Conservation (phyloP, 306 rosid species). For the Calophaca sinica region DNA sequence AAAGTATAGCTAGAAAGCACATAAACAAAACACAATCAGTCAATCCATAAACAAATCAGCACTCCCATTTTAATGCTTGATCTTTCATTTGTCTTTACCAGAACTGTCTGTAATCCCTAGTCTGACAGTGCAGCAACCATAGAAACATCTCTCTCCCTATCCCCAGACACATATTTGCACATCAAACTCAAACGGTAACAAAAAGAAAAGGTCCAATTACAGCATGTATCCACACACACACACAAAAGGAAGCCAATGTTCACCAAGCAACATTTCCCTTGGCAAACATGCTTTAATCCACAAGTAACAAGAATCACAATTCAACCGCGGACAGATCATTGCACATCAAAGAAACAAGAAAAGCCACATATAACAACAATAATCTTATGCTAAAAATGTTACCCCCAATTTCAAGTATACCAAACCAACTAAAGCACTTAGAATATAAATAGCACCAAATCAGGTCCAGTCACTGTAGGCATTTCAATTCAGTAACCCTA, state of each 20-base stretch:
- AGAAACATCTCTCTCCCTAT: constrained; percentile 8
- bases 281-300: constrained; percentile 15
- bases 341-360: constrained; percentile 30
- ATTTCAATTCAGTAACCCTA: constrained; percentile 30
- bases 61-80: no score
- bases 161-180: constrained; percentile 11
- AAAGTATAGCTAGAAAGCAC: neutral
- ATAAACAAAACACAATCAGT: constrained; percentile 2
- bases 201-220: neutral
- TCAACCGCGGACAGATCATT: neutral
- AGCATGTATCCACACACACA: neutral
- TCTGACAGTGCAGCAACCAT: neutral
- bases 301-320: neutral
- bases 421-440: constrained; percentile 12
- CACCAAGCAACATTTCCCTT: neutral
- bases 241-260: neutral
- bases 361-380: neutral
- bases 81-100: no score
- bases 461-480: constrained; percentile 32
- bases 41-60: neutral
- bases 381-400: neutral
- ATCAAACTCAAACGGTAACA: neutral
- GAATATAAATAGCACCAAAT: constrained; percentile 3
- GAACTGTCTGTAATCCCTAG: neutral
- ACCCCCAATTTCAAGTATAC: constrained; percentile 26